These are phyloP conservation scores for Prunus mira DNA, from an alignment of 306 rosid species.

Conservation along the genomic window DNA sequence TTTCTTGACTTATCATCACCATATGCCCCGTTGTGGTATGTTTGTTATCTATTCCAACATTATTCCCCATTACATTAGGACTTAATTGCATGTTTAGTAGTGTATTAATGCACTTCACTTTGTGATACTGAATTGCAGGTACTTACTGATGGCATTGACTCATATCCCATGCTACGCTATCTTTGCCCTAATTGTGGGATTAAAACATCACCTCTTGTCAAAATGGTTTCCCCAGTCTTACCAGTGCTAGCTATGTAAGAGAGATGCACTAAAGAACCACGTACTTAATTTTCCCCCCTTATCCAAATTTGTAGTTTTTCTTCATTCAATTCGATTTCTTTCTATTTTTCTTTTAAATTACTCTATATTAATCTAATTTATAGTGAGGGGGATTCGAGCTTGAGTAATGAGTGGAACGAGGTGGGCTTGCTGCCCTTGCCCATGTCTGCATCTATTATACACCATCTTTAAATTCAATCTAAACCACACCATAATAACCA, in stretches of 20 bases:
- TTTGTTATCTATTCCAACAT: background rate
- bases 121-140: slow-evolving; percentile 31
- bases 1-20: slow-evolving; percentile 75
- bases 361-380: too few relatives aligned
- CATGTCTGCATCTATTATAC: too few relatives aligned
- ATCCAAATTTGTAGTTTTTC: too few relatives aligned
- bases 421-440: too few relatives aligned
- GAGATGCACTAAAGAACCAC: background rate
- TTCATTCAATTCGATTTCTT: too few relatives aligned
- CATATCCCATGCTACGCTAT: slow-evolving; percentile 46
- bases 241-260: slow-evolving; percentile 15
- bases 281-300: too few relatives aligned
- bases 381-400: too few relatives aligned
- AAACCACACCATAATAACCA: too few relatives aligned
- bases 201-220: slow-evolving; percentile 24
- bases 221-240: slow-evolving; percentile 33
- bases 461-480: too few relatives aligned
- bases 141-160: slow-evolving; percentile 33
- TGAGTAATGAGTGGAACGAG: too few relatives aligned
- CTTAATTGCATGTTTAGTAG: background rate
- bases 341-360: too few relatives aligned
- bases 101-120: background rate
- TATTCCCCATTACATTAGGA: background rate
- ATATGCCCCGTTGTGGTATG: slow-evolving; percentile 69
- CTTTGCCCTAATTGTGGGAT: slow-evolving; percentile 23